Base-by-base conservation (phyloP, 352 stramenopile genomes). In the Phytophthora hibernalis region DNA sequence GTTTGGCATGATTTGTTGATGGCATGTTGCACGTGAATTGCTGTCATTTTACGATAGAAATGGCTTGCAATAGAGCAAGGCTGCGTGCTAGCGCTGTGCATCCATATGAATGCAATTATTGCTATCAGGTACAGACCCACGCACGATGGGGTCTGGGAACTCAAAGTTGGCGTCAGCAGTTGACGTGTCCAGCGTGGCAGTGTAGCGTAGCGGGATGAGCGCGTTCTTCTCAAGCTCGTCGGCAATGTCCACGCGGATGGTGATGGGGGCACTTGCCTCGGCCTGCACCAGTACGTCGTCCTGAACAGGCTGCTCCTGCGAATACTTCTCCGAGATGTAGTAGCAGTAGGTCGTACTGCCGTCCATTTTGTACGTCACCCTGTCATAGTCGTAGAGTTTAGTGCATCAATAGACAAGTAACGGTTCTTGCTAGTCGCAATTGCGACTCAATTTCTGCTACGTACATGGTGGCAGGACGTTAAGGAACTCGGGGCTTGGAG, bases 341-440 rank as follows among this genome's bases (percentile, higher is more conserved):
- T 91, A 94, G 72, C 85, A 94, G 74, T 94, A 92, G 44, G 85
- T 94, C 30, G 85, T 94, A 63, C 69, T 85, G 44, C 66, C 77
- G 72, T 94, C 85, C 63, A 92, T 88, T 58, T 89, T 90, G 68
- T 87, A 92, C 51, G 62, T 80, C 63, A 71, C 66, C 70, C 70
- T 84, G 55, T 50, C 28, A 37, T 44, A 22, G 28, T 28, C 53
- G 51, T 8, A n/a, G 40, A 47, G 11, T 22, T 24, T 18, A 35
- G 26, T n/a, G n/a, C n/a, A n/a, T 66, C 21, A 51, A 55, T 31
- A 30, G 24, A 26, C 21, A n/a, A n/a, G n/a, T n/a, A n/a, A n/a
- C n/a, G n/a, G n/a, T n/a, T n/a, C 48, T 43, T 28, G 50, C 31
- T 13, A 51, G 47, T 59, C 49, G 18, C 16, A 42, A 13, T 22